phyloP scores from a whole-genome alignment of 306 rosid genomes.

The Citrullus mucosospermus region DNA sequence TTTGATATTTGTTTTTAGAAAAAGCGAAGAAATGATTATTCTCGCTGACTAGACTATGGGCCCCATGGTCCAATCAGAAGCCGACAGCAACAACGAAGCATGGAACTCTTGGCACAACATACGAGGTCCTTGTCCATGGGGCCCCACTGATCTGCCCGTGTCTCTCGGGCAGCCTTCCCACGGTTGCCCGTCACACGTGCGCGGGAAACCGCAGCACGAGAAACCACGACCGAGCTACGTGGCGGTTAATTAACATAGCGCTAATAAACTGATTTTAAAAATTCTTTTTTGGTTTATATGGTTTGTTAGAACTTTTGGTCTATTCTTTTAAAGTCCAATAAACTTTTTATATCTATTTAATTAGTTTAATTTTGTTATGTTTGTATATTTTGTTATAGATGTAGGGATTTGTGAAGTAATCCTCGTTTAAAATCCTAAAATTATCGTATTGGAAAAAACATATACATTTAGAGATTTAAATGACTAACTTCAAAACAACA shows the following conservation, averaged over 20 bases:
- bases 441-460: too few species aligned
- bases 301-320: not conserved
- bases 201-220: not conserved
- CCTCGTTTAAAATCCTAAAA: too few species aligned
- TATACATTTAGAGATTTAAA: too few species aligned
- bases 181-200: not conserved
- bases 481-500: too few species aligned
- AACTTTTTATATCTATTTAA: too few species aligned
- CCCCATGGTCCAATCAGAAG: slow-evolving; percentile 23
- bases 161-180: not conserved
- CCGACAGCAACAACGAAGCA: slow-evolving; percentile 29
- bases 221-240: not conserved
- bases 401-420: too few species aligned
- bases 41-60: slow-evolving; percentile 54
- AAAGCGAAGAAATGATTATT: not conserved
- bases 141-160: not conserved
- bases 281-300: not conserved
- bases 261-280: not conserved
- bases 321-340: too few species aligned
- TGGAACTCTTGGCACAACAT: slow-evolving; percentile 35
- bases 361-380: too few species aligned
- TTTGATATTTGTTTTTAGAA: not conserved
- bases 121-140: slow-evolving; percentile 34
- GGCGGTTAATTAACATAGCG: not conserved
- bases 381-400: too few species aligned